Evolutionary conservation across 2,329 filamentous ascomycete species (phyloP).

Genomic region (Didymella exigua): DNA sequence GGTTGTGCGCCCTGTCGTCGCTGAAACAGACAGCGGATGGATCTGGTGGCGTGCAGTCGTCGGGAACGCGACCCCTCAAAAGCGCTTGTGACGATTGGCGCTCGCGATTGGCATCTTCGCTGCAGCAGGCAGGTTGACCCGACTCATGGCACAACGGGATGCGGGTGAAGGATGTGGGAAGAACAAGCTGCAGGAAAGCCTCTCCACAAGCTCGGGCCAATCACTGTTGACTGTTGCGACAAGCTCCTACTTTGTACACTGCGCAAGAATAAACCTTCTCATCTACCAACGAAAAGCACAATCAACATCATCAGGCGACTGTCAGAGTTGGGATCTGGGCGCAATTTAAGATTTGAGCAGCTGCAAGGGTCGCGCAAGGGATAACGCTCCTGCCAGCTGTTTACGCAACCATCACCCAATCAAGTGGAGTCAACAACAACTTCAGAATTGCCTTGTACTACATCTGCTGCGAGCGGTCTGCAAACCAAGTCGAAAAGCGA

Average conservation of each 20-base stretch:
- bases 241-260: background rate
- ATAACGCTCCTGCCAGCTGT: background rate
- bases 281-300: constrained; percentile 9
- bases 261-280: background rate
- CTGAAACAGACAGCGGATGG: constrained; percentile 3
- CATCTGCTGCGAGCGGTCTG: constrained; percentile 3
- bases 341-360: background rate
- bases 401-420: constrained; percentile 3
- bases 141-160: background rate
- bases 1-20: background rate
- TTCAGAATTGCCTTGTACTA: constrained; percentile 8
- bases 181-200: constrained; percentile 5
- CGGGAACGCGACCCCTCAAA: background rate
- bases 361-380: constrained; percentile 11
- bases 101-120: background rate
- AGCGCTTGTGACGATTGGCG: background rate
- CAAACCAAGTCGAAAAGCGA: constrained; percentile 9
- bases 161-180: constrained; percentile 2
- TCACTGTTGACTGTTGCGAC: background rate
- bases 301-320: background rate
- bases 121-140: background rate
- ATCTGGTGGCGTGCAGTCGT: constrained; percentile 13
- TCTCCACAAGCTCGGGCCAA: constrained; percentile 6
- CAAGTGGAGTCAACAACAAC: background rate
- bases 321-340: background rate